A percentile compares a stretch with the other conserved stretches of the same genome.
Evolutionary conservation across 2,329 filamentous ascomycete species (phyloP).

Genomic region (Alternaria hordeiaustralica): DNA sequence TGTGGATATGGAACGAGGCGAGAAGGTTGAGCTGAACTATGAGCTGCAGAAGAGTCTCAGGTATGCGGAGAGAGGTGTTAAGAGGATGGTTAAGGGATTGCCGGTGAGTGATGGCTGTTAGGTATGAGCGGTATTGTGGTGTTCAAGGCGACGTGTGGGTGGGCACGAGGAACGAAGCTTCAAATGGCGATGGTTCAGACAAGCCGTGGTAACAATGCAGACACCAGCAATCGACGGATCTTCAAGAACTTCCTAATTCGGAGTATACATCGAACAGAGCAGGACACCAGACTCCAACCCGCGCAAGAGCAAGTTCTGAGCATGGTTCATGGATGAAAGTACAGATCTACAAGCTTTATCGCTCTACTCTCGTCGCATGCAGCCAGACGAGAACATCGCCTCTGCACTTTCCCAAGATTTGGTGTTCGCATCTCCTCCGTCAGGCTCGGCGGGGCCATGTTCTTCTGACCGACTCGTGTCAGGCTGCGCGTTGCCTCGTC

Average conservation of each 20-base stretch:
- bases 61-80: constrained; percentile 42
- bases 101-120: constrained; percentile 15
- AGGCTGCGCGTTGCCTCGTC: neutral
- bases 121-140: neutral
- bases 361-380: neutral
- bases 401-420: neutral
- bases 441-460: constrained; percentile 9
- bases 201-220: neutral
- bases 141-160: neutral
- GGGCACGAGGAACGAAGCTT: neutral
- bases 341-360: too few species aligned
- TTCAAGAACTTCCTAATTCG: neutral
- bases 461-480: neutral
- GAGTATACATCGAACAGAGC: neutral
- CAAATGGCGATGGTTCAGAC: neutral
- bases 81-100: constrained; percentile 42
- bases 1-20: constrained; percentile 9
- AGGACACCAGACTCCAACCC: neutral
- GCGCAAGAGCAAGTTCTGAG: neutral
- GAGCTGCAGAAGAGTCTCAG: constrained; percentile 30
- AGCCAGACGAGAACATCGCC: neutral
- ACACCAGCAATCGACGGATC: neutral
- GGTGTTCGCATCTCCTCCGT: neutral
- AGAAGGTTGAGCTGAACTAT: constrained; percentile 21
- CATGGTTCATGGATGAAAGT: neutral